Evolutionary conservation across 1,139 yeast genomes (phyloP).

Genomic region (Groenewaldozyma auringiensis): DNA sequence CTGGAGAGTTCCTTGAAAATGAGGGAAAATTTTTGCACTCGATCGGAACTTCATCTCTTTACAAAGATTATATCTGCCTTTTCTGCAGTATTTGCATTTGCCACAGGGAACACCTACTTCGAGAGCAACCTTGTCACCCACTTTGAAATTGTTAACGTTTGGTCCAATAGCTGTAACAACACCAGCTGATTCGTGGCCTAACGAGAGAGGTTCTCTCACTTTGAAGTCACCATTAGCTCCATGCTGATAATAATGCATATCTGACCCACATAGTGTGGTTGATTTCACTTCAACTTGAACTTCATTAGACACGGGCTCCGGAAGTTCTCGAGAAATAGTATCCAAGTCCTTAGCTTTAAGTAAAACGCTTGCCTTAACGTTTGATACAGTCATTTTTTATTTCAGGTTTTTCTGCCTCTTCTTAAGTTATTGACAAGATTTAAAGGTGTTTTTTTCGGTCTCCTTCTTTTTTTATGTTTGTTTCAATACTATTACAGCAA

Average conservation of each 20-base stretch:
- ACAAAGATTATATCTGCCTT: conserved; percentile 41
- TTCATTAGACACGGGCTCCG: conserved; percentile 17
- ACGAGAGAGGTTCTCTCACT: conserved; percentile 25
- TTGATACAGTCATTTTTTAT: neutral
- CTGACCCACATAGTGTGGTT: conserved; percentile 23
- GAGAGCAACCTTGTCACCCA: conserved; percentile 28
- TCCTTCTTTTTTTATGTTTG: no score
- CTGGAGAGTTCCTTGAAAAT: conserved; percentile 22
- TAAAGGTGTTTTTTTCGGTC: no score
- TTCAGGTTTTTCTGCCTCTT: no score
- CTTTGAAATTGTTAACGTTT: conserved; percentile 23
- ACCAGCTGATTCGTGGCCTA: conserved; percentile 58
- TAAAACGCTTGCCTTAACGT: conserved; percentile 14
- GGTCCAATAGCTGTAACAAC: conserved; percentile 38
- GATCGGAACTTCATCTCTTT: conserved; percentile 20
- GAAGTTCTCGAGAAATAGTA: conserved; percentile 17
- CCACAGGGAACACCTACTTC: conserved; percentile 40
- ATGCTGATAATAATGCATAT: conserved; percentile 21
- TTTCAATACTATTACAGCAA: no score
- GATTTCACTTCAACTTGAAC: conserved; percentile 54
- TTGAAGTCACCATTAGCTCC: conserved; percentile 22
- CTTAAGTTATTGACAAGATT: no score
- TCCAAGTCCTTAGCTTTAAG: conserved; percentile 16
- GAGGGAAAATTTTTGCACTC: conserved; percentile 22
- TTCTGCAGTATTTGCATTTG: conserved; percentile 37